Evolutionary conservation across 176 grass and related monocot genomes (phyloP), one percentile per base, ranked within the genome.

Genomic region (Musa itinerans): DNA sequence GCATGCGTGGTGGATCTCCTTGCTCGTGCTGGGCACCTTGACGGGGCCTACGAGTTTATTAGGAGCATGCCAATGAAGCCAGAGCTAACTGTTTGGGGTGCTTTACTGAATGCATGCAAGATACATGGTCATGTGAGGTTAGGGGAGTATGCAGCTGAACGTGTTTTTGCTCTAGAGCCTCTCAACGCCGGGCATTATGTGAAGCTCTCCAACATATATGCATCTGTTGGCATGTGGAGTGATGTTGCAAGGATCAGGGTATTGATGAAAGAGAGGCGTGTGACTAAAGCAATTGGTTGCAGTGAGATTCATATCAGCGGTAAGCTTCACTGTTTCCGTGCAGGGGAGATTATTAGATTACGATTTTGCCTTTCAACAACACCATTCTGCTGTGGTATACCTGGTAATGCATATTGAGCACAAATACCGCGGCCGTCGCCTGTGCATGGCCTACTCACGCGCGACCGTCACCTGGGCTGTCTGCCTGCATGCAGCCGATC

Each of bases 121-220:
- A 86, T 86, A 66, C 76, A 90, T 6, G 68, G 68, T 27, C 51
- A 88, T 66, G 69, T 94, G 65, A 53, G 72, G 11, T 77, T 94
- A 51, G 87, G 87, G 57, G 83, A 82, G 70, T 63, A 63, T 21
- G 87, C 85, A 23, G 91, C 83, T 0, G 73, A 80, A 0, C 80
- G 68, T 25, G 89, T 94, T 48, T 94, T 94, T 82, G 74, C 86
- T 72, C 53, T 90, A 29, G 85, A 88, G 68, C 78, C 82, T 53
- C 87, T 74, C 14, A 87, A 89, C 53, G 78, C 83, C 6, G 88
- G 91, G 68, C 91, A 90, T 24, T 90, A 94, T 63, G 88, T 94
- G 55, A 88, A 94, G 68, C 88, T 94, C 26, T 84, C 91, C 76
- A 94, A 90, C 68, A 82, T 94, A 53, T 94, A 94, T 56, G 88